A percentile compares a stretch with the other conserved stretches of the same genome.
Evolutionary conservation across 2,329 filamentous ascomycete genomes (phyloP).

Genomic region (Scytalidium sp.): DNA sequence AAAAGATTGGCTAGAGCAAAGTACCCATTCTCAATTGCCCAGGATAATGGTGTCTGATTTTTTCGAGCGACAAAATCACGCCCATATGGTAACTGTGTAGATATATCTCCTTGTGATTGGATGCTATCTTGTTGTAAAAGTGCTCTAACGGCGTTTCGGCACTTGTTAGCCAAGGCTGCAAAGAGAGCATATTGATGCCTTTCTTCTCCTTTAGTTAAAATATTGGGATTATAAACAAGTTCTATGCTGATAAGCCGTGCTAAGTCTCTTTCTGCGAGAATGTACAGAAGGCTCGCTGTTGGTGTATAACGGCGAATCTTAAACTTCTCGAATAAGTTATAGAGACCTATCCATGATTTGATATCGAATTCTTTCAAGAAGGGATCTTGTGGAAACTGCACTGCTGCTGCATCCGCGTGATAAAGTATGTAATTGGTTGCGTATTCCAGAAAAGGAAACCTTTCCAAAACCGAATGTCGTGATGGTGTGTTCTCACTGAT

Average conservation of each 20-base stretch:
- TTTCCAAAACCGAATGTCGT: conserved; percentile 10
- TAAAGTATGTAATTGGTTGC: conserved; percentile 33
- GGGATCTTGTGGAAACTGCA: conserved; percentile 23
- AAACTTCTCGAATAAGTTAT: conserved; percentile 26
- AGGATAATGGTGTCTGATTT: background rate
- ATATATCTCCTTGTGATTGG: background rate
- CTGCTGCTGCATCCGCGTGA: conserved; percentile 36
- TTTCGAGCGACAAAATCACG: background rate
- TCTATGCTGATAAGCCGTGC: conserved; percentile 5
- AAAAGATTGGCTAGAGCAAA: background rate
- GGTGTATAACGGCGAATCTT: conserved; percentile 18
- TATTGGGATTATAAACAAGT: background rate
- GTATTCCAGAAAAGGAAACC: conserved; percentile 43
- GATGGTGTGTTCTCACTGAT: background rate
- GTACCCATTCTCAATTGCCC: background rate
- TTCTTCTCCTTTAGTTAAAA: background rate
- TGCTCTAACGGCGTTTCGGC: background rate
- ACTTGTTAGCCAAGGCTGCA: background rate
- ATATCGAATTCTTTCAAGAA: conserved; percentile 29
- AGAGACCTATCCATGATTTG: conserved; percentile 22
- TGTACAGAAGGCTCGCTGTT: conserved; percentile 26
- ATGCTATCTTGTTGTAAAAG: background rate
- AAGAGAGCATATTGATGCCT: background rate
- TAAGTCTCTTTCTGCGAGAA: conserved; percentile 28
- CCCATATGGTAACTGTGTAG: background rate